These are phyloP conservation scores for Aspergillus pseudoglaucus DNA, from an alignment of 2,329 filamentous ascomycete species.

Conservation along the genomic window DNA sequence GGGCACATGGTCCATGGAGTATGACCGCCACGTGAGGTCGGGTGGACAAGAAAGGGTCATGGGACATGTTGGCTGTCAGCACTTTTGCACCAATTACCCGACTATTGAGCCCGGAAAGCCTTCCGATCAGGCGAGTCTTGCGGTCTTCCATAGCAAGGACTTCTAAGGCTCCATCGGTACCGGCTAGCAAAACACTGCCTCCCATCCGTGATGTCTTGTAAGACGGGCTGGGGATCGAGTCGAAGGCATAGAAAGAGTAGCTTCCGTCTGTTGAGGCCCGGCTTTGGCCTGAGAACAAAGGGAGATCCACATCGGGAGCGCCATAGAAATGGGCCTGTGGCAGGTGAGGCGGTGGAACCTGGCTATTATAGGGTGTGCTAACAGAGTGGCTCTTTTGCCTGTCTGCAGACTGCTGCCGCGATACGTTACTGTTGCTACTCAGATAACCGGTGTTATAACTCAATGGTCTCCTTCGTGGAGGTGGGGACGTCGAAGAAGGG, in stretches of 20 bases:
- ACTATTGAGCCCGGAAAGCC: constrained; percentile 70
- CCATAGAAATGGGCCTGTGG: constrained; percentile 72
- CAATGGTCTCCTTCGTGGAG: constrained; percentile 34
- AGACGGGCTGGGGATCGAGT: constrained; percentile 52
- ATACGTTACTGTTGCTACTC: constrained; percentile 29
- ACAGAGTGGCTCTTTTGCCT: constrained; percentile 34
- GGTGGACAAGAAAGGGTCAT: constrained; percentile 47
- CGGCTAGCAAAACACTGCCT: constrained; percentile 66
- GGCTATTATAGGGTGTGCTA: constrained; percentile 28
- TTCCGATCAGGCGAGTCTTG: constrained; percentile 62
- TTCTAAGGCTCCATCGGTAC: constrained; percentile 73
- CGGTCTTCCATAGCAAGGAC: constrained; percentile 67
- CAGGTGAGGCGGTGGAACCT: constrained; percentile 61
- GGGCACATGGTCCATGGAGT: constrained; percentile 67
- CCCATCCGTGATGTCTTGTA: constrained; percentile 33
- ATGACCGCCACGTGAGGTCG: constrained; percentile 74
- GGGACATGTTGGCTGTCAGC: constrained; percentile 58
- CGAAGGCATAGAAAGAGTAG: constrained; percentile 76
- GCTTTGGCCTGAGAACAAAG: constrained; percentile 24
- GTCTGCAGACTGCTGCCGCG: constrained; percentile 32
- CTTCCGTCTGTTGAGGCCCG: constrained; percentile 39
- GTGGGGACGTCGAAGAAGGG: constrained; percentile 40
- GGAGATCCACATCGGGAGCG: constrained; percentile 63
- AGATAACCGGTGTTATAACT: constrained; percentile 37
- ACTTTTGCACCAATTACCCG: constrained; percentile 78